Evolutionary conservation across 495 filamentous ascomycete species (phyloP).

Genomic region (Cladorrhinum samala): DNA sequence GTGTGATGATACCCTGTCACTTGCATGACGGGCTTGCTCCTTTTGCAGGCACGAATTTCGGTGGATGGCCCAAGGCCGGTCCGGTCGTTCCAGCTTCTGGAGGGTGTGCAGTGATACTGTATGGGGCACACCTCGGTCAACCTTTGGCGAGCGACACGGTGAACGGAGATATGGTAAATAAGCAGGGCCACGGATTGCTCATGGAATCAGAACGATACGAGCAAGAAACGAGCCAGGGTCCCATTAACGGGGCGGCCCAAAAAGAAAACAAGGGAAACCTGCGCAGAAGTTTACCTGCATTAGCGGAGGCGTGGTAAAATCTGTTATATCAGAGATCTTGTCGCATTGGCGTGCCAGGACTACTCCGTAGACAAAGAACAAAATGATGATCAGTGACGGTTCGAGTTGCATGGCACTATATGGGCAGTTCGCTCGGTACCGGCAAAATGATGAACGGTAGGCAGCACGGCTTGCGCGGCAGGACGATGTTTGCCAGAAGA

Average conservation of each 20-base stretch:
- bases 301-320: constrained; percentile 3
- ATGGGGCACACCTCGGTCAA: constrained; percentile 4
- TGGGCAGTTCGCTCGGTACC: constrained; percentile 12
- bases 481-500: background rate
- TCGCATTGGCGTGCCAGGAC: too few relatives aligned
- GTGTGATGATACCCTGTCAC: constrained; percentile 16
- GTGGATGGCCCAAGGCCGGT: constrained; percentile 31
- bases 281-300: constrained; percentile 15
- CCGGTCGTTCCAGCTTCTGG: constrained; percentile 25
- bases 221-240: too few relatives aligned
- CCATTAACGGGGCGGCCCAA: too few relatives aligned
- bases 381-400: too few relatives aligned
- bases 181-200: background rate
- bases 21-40: constrained; percentile 20
- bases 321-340: background rate
- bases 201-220: too few relatives aligned
- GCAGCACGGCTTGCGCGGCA: constrained; percentile 16
- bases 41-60: constrained; percentile 11
- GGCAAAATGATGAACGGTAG: constrained; percentile 18
- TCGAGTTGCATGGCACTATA: background rate
- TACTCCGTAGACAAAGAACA: too few relatives aligned
- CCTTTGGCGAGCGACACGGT: constrained; percentile 8
- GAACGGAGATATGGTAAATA: constrained; percentile 2
- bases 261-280: constrained; percentile 2
- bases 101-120: constrained; percentile 13